phyloP scores from a whole-genome alignment of 2,329 filamentous ascomycete genomes.

The Microsporum ferrugineum region DNA sequence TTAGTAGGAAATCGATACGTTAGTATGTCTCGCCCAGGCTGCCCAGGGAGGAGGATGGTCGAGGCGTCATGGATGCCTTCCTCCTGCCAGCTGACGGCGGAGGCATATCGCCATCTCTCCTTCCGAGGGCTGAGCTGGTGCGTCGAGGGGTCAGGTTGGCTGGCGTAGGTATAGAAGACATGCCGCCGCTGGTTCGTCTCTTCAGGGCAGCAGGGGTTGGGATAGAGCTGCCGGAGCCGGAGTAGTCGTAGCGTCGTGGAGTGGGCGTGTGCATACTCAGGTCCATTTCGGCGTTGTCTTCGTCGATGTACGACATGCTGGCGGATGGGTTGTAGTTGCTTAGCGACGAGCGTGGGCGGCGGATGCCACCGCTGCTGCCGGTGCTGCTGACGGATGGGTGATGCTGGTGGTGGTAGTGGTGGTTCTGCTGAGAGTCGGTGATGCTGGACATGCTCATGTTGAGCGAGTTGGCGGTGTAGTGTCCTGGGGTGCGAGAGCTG shows the following conservation, averaged over 20 bases:
- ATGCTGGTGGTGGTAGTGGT: background rate
- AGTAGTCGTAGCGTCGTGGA: constrained; percentile 26
- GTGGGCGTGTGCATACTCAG: constrained; percentile 33
- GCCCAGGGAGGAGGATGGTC: background rate
- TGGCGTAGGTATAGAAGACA: constrained; percentile 28
- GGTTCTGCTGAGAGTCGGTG: background rate
- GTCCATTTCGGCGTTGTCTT: constrained; percentile 39
- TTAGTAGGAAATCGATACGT: background rate
- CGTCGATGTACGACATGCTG: constrained; percentile 47
- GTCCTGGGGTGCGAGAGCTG: constrained; percentile 51
- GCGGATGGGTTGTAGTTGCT: constrained; percentile 50
- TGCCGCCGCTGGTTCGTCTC: constrained; percentile 41
- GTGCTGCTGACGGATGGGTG: background rate
- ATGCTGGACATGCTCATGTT: constrained; percentile 26
- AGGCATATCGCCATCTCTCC: constrained; percentile 35
- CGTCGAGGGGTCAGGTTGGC: constrained; percentile 19
- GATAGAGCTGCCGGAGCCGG: constrained; percentile 35
- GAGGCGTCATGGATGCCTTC: background rate
- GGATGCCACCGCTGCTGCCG: constrained; percentile 7
- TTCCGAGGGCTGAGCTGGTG: constrained; percentile 27
- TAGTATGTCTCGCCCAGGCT: constrained; percentile 14
- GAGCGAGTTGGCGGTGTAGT: constrained; percentile 40
- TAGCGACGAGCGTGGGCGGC: constrained; percentile 60
- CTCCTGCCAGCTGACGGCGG: constrained; percentile 32
- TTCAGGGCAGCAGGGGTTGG: constrained; percentile 40